Percentiles rank a stretch among this genome's conserved stretches.
These are phyloP conservation scores for Penicillium crustosum DNA, from an alignment of 2,329 filamentous ascomycete genomes.

Conservation along the genomic window DNA sequence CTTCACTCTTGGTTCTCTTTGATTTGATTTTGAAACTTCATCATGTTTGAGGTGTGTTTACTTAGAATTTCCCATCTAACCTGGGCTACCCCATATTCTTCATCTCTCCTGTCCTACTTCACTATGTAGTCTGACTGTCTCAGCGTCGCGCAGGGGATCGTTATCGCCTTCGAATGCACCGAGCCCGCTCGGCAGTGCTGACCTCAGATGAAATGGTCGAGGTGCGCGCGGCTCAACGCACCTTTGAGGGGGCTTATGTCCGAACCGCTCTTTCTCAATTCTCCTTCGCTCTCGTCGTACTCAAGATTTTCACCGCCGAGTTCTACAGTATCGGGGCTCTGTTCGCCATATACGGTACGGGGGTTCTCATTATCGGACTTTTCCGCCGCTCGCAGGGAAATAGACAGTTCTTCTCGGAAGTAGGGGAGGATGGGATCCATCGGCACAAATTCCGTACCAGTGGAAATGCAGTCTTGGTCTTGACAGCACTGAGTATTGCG, in stretches of 20 bases:
- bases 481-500: conserved; percentile 62
- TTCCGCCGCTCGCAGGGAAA: conserved; percentile 91
- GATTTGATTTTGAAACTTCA: neutral
- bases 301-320: conserved; percentile 94
- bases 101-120: neutral
- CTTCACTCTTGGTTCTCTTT: neutral
- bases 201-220: conserved; percentile 86
- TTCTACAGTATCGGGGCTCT: conserved; percentile 97
- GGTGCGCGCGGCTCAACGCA: conserved; percentile 89
- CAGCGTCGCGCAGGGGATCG: conserved; percentile 68
- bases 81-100: neutral
- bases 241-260: conserved; percentile 96
- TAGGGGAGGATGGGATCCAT: conserved; percentile 59
- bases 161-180: conserved; percentile 77
- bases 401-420: conserved; percentile 75
- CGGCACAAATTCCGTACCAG: conserved; percentile 64
- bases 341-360: conserved; percentile 87
- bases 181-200: conserved; percentile 78
- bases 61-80: neutral
- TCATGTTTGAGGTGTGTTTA: conserved; percentile 10
- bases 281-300: conserved; percentile 87
- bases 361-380: conserved; percentile 76
- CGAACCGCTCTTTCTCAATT: conserved; percentile 93
- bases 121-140: conserved; percentile 16
- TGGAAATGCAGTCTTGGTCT: conserved; percentile 63